A percentile compares a stretch with the other conserved stretches of the same genome.
Evolutionary conservation across 2,329 filamentous ascomycete genomes (phyloP).

Genomic region (Uncinocarpus reesii): DNA sequence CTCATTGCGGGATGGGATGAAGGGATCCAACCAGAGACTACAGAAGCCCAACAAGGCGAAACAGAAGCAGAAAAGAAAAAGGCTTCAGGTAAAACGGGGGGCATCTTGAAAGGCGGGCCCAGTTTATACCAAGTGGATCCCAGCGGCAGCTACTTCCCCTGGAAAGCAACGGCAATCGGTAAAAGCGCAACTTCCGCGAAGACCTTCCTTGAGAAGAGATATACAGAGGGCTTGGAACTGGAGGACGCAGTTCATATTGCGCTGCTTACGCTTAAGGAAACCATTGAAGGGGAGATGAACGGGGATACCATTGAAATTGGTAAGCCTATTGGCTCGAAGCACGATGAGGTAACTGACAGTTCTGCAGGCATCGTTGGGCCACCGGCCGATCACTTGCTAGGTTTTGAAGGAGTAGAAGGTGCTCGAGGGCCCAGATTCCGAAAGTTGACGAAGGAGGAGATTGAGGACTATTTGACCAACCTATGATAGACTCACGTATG

Average conservation of each 20-base stretch:
- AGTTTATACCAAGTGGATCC: slow-evolving; percentile 98
- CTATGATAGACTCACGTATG: slow-evolving; percentile 49
- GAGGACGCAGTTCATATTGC: slow-evolving; percentile 99
- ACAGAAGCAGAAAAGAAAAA: slow-evolving; percentile 57
- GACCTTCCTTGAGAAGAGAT: slow-evolving; percentile 98
- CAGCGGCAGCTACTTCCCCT: slow-evolving; percentile 97
- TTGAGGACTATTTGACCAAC: slow-evolving; percentile 98
- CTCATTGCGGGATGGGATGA: slow-evolving; percentile 97
- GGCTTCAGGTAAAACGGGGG: slow-evolving; percentile 76
- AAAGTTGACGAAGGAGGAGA: slow-evolving; percentile 88
- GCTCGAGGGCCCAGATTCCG: slow-evolving; percentile 37
- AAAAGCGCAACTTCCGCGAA: slow-evolving; percentile 98
- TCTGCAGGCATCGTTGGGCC: slow-evolving; percentile 77
- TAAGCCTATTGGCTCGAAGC: slow-evolving; percentile 35
- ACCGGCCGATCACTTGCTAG: slow-evolving; percentile 83
- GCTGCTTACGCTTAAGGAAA: slow-evolving; percentile 93
- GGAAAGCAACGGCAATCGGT: slow-evolving; percentile 98
- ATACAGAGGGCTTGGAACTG: slow-evolving; percentile 90
- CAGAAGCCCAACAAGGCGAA: slow-evolving; percentile 48
- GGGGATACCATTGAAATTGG: slow-evolving; percentile 97
- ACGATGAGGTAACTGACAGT: slow-evolving; percentile 16
- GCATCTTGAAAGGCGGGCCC: slow-evolving; percentile 87
- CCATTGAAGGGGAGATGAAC: slow-evolving; percentile 98
- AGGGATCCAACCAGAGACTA: slow-evolving; percentile 76
- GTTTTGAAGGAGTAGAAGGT: slow-evolving; percentile 50